Conservation (phyloP, 164 flowering plant species). For the Houttuynia cordata region DNA sequence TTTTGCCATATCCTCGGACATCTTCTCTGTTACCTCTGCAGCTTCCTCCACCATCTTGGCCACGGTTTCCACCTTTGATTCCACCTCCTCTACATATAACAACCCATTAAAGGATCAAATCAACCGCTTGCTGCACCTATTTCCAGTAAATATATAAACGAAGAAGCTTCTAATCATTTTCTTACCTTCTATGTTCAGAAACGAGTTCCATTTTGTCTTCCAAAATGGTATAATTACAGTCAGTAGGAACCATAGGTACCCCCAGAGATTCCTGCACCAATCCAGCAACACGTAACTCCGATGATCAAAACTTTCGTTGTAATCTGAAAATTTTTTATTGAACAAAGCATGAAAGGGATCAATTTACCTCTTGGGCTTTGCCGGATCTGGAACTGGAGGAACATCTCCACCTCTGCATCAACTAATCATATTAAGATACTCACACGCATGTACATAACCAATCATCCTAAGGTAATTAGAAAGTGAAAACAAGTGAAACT, state of each 20-base stretch:
- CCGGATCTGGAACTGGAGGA: background rate
- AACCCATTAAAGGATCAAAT: background rate
- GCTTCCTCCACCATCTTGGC: background rate
- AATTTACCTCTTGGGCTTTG: background rate
- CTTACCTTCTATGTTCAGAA: background rate
- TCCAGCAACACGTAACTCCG: background rate
- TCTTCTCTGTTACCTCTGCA: conserved; percentile 1
- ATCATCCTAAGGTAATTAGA: too few relatives aligned
- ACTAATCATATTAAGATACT: background rate
- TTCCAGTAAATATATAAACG: too few relatives aligned
- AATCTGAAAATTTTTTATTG: too few relatives aligned
- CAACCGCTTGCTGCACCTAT: too few relatives aligned
- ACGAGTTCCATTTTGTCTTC: background rate
- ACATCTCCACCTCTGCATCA: background rate
- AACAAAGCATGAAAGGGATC: background rate
- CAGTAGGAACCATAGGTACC: background rate
- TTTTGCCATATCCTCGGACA: background rate
- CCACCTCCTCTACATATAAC: background rate
- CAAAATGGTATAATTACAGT: background rate
- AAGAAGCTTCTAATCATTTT: background rate
- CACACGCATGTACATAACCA: background rate
- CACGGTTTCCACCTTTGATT: background rate
- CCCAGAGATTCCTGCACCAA: background rate
- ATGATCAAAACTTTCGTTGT: too few relatives aligned
- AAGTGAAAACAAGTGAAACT: too few relatives aligned